These are phyloP conservation scores for Euphorbia schlechtendalii DNA, from an alignment of 441 rosid species.

Conservation along the genomic window DNA sequence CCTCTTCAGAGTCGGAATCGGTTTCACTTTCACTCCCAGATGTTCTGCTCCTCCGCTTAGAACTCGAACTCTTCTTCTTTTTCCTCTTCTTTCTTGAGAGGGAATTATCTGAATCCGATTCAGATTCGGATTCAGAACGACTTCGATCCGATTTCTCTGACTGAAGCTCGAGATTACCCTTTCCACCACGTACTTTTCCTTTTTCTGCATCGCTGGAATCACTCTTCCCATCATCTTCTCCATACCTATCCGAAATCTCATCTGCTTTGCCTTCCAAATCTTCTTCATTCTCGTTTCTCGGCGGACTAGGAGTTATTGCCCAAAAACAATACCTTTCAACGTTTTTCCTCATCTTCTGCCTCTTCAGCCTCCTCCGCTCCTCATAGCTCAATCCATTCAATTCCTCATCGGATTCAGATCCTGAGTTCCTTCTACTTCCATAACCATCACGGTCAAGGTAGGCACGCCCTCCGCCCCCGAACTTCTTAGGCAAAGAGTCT, in stretches of 20 bases:
- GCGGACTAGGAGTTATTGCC: conserved; percentile 81
- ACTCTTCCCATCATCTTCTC: conserved; percentile 19
- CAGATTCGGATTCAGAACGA: conserved; percentile 10
- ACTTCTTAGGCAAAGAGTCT: conserved; percentile 51
- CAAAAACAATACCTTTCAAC: conserved; percentile 49
- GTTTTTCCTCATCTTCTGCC: conserved; percentile 73
- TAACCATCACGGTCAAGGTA: conserved; percentile 33
- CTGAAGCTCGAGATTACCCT: conserved; percentile 24
- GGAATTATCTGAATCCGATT: conserved; percentile 32
- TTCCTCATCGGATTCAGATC: conserved; percentile 84
- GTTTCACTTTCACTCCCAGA: conserved; percentile 27
- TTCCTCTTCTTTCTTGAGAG: conserved; percentile 21
- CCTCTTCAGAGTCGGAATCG: conserved; percentile 42
- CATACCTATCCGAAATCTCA: conserved; percentile 15
- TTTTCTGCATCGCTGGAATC: conserved; percentile 33
- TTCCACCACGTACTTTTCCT: conserved; percentile 18
- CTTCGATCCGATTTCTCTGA: conserved; percentile 16
- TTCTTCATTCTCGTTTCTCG: conserved; percentile 41
- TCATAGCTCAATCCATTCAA: conserved; percentile 62
- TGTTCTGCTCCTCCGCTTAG: conserved; percentile 32
- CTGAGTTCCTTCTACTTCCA: conserved; percentile 43
- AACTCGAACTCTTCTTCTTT: conserved; percentile 12
- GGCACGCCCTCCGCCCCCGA: conserved; percentile 42
- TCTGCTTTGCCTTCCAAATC: conserved; percentile 25
- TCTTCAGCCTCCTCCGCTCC: conserved; percentile 72